Percentiles rank a stretch among this genome's conserved stretches.
Evolutionary conservation across 352 stramenopile genomes (phyloP).

Genomic region (Chrysophaeum taylorii): DNA sequence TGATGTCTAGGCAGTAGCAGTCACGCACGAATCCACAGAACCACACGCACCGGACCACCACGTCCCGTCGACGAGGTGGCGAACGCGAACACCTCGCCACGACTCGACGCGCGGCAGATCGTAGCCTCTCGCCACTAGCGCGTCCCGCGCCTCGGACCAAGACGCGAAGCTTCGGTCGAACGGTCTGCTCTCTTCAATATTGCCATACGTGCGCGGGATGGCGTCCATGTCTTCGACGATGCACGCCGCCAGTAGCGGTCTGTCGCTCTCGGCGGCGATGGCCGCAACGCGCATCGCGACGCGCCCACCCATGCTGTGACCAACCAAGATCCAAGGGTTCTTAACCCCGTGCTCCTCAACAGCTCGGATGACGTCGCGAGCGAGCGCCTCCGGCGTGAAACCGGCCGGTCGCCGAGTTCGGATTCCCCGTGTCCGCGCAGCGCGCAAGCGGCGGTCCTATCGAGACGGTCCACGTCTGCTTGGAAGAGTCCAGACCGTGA

Average conservation of each 20-base stretch:
- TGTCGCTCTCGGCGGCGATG: background rate
- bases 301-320: constrained; percentile 14
- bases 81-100: constrained; percentile 3
- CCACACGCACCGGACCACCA: too few relatives aligned
- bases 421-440: constrained; percentile 14
- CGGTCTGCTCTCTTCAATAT: background rate
- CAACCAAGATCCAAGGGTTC: constrained; percentile 5
- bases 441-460: background rate
- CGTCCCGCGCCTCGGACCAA: background rate
- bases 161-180: constrained; percentile 9
- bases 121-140: constrained; percentile 2
- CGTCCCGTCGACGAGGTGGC: background rate
- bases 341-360: background rate
- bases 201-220: background rate
- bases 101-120: background rate
- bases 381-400: constrained; percentile 10
- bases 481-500: background rate
- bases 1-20: too few relatives aligned
- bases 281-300: constrained; percentile 13
- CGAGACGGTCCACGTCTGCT: background rate
- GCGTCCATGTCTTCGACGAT: constrained; percentile 21
- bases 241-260: background rate
- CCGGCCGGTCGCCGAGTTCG: background rate
- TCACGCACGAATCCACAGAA: too few relatives aligned
- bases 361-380: constrained; percentile 1